Evolutionary conservation across 176 grass and related monocot genomes (phyloP).

Genomic region (Ampelocalamus luodianensis): DNA sequence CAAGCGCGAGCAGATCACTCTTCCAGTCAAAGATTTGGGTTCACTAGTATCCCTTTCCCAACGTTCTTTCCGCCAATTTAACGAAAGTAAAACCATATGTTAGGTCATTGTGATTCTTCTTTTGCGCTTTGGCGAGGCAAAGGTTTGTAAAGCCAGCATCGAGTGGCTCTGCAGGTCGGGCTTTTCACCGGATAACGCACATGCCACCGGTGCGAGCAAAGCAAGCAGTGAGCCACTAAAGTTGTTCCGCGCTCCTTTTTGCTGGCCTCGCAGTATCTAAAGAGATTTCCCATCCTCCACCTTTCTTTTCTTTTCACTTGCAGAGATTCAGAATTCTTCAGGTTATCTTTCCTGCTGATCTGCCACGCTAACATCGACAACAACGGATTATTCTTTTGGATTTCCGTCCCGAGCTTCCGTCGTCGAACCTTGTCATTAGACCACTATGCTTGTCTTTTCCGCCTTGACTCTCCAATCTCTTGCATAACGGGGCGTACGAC

Average conservation of each 20-base stretch:
- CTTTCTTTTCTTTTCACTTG: not conserved
- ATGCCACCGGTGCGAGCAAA: not conserved
- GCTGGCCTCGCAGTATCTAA: not conserved
- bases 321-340: not conserved
- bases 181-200: slow-evolving; percentile 46
- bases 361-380: not conserved
- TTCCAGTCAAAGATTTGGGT: not conserved
- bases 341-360: not conserved
- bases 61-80: not conserved
- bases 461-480: too few species aligned
- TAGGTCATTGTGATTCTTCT: not conserved
- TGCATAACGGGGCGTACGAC: not conserved
- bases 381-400: not conserved
- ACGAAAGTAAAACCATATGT: not conserved
- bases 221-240: not conserved
- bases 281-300: not conserved
- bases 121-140: slow-evolving; percentile 23
- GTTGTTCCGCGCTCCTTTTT: not conserved
- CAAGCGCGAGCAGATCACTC: too few species aligned
- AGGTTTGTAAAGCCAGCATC: not conserved
- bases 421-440: too few species aligned
- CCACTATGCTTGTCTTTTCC: too few species aligned
- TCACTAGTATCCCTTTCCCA: not conserved
- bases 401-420: too few species aligned
- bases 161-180: slow-evolving; percentile 2